Base-by-base conservation (phyloP, 768 basidiomycete genomes). In the Mycena venus region DNA sequence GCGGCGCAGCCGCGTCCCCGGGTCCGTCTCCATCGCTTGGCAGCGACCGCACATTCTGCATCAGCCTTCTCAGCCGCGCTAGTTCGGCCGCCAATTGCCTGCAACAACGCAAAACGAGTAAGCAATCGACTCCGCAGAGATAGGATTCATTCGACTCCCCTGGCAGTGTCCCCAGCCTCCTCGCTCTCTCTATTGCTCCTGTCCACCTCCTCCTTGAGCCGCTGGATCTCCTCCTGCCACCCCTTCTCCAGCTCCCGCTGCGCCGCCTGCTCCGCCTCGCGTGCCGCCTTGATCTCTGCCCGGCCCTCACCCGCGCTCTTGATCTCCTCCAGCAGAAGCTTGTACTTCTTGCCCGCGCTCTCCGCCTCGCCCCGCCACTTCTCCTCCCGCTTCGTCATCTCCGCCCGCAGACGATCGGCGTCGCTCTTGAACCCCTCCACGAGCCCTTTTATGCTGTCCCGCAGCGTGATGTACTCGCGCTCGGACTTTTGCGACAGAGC, bases 401-500 rank as follows among this genome's bases (percentile, higher is more conserved):
- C 95, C 60, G 92, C 91, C 58, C 90, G 86, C 17, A 97, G 85
- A 62, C 87, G 87, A 17, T 94, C 93, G 0, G 92, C 89, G 63
- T 97, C 96, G 14, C 86, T 80, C 77, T 94, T 93, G 90, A 93
- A 96, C 1, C 90, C 89, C 70, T 93, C 92, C 4, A 89, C 87
- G 81, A 97, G 90, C 9, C 88, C 86, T 80, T 93, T 94, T 65
- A 96, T 83, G 76, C 93, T 93, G 70, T 95, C 94, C 19, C 94
- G 90, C 62, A 97, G 83, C 0, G 92, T 93, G 74, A 92, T 85
- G 76, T 96, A 97, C 83, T 97, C 96, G 42, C 94, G 89, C 81
- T 96, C 94, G 23, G 90, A 91, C 83, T 94, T 95, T 80, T 93
- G 92, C 19, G 93, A 94, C 19, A 94, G 85, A 3, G 94, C 89